Evolutionary conservation across 192 early-diverging fungal species (phyloP).

Genomic region (Gigaspora rosea): DNA sequence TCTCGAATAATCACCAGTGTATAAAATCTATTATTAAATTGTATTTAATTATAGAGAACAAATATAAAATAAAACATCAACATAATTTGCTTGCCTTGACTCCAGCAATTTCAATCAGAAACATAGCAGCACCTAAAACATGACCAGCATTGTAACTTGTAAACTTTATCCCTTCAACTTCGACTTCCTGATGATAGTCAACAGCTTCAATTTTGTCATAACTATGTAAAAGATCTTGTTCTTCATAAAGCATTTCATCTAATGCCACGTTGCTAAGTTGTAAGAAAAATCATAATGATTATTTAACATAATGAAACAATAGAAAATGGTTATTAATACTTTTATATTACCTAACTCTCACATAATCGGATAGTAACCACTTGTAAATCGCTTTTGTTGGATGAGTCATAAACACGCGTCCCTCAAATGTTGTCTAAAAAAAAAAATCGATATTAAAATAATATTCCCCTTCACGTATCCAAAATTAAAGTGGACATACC

Average conservation of each 20-base stretch:
- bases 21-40: slow-evolving; percentile 59
- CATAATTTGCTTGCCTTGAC: slow-evolving; percentile 59
- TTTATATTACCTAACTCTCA: slow-evolving; percentile 73
- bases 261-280: slow-evolving; percentile 65
- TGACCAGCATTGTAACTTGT: slow-evolving; percentile 98
- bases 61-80: neutral
- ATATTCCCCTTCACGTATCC: neutral
- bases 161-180: slow-evolving; percentile 93
- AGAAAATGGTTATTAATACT: neutral
- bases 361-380: slow-evolving; percentile 94
- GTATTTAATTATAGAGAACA: neutral
- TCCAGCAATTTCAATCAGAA: slow-evolving; percentile 87
- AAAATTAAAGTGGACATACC: slow-evolving; percentile 40
- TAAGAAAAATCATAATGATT: slow-evolving; percentile 18
- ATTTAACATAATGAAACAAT: neutral
- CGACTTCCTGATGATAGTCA: slow-evolving; percentile 95
- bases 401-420: slow-evolving; percentile 98
- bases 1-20: slow-evolving; percentile 98
- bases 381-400: slow-evolving; percentile 98
- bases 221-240: slow-evolving; percentile 79
- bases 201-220: slow-evolving; percentile 92
- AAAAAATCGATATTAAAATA: neutral
- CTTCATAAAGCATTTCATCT: slow-evolving; percentile 86
- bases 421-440: slow-evolving; percentile 86
- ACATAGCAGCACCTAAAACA: slow-evolving; percentile 98